Conservation (phyloP, 202 grass and related monocot species). For the Carex arenaria region DNA sequence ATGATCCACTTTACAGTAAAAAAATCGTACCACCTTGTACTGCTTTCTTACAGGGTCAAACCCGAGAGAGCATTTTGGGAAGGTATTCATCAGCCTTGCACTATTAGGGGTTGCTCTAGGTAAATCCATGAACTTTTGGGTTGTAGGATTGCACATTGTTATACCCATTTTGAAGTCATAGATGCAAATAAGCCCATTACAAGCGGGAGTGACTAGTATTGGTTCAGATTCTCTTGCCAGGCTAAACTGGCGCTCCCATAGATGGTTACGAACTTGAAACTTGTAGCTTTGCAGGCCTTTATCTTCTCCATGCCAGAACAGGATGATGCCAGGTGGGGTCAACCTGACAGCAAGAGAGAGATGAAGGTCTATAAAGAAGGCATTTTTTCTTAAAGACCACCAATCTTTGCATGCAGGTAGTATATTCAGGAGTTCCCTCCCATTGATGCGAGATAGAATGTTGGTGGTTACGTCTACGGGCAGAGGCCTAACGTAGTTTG, state of each 20-base stretch:
- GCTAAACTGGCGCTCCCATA: background rate
- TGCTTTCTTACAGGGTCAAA: constrained; percentile 5
- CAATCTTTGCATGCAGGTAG: constrained; percentile 14
- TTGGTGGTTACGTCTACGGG: background rate
- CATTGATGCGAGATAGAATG: constrained; percentile 22
- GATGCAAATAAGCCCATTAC: constrained; percentile 27
- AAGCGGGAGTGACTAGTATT: constrained; percentile 2
- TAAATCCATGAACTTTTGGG: constrained; percentile 16
- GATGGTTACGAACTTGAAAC: background rate
- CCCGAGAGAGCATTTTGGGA: constrained; percentile 21
- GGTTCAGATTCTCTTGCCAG: constrained; percentile 9
- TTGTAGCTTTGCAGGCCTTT: background rate
- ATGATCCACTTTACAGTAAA: constrained; percentile 24
- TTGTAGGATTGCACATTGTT: constrained; percentile 20
- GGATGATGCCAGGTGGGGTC: background rate
- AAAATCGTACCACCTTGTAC: constrained; percentile 20
- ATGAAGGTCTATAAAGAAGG: constrained; percentile 6
- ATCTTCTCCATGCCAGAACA: constrained; percentile 4
- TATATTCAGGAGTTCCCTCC: background rate
- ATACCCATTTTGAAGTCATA: constrained; percentile 7
- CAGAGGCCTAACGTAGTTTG: background rate
- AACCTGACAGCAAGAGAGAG: background rate
- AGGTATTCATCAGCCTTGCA: background rate
- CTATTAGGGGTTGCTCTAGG: constrained; percentile 1
- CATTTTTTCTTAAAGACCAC: constrained; percentile 19